phyloP scores from a whole-genome alignment of 2,329 filamentous ascomycete species.

The Ophiosphaerella herpotricha region DNA sequence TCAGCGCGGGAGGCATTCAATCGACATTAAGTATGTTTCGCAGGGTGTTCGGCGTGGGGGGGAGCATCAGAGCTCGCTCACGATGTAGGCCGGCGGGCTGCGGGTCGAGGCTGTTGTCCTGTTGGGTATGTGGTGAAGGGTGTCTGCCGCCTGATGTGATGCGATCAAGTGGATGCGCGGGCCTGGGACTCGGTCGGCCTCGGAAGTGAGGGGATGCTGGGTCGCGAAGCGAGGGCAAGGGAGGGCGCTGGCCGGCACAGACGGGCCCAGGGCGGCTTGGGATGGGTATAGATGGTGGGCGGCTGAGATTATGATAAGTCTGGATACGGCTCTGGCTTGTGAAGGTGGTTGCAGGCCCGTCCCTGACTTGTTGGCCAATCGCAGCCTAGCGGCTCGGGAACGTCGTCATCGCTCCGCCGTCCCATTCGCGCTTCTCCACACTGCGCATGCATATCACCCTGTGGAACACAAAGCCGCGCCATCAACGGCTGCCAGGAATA shows the following conservation, averaged over 20 bases:
- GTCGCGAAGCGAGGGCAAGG: constrained; percentile 5
- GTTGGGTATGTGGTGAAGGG: constrained; percentile 12
- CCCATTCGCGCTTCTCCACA: constrained; percentile 7
- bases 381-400: constrained; percentile 17
- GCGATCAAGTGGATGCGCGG: constrained; percentile 9
- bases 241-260: constrained; percentile 7
- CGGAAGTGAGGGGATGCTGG: neutral
- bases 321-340: constrained; percentile 26
- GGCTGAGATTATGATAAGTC: constrained; percentile 8
- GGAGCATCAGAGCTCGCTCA: constrained; percentile 34
- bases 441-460: neutral
- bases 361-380: constrained; percentile 19
- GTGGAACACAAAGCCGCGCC: neutral
- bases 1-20: constrained; percentile 93
- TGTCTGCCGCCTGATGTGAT: constrained; percentile 25
- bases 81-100: constrained; percentile 22
- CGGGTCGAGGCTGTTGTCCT: neutral
- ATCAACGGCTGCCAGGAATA: neutral
- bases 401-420: constrained; percentile 24
- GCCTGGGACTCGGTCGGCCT: neutral
- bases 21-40: constrained; percentile 42
- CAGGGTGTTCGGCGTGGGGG: constrained; percentile 19
- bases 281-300: too few relatives aligned
- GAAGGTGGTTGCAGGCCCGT: constrained; percentile 20
- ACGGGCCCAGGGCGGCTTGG: neutral